Evolutionary conservation across 176 grass and related monocot genomes (phyloP), one percentile per base, ranked within the genome.

Genomic region (Raddia guianensis): DNA sequence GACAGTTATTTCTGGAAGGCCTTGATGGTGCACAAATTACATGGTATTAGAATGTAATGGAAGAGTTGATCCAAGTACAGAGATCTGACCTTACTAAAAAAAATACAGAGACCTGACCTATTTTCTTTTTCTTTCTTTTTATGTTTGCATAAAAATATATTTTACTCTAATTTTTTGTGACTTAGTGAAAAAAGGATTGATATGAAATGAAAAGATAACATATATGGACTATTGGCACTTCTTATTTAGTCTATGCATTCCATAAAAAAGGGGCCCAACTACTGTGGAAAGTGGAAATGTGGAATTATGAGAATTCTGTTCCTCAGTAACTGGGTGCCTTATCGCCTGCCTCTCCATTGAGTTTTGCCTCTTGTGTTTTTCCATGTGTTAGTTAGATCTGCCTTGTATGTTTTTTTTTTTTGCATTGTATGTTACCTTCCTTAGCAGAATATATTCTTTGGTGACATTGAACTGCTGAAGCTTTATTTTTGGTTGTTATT

Each of bases 1-100:
- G 6, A 49, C 58, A 49, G 40, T 51, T 75, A 57, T 83, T 75
- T 81, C 13, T 5, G 18, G 68, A 61, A 81, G 79, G 61, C 60
- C 32, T 49, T 61, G 21, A 27, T 60, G 50, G 59, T 15, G 19
- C 46, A 49, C 43, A 63, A 76, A 78, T 78, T 35, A 35, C 46
- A 18, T 63, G 13, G 44, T 76, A 48, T 13, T 48, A 57, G 43
- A 65, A 40, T 50, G 21, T 65, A 16, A 65, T 37, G 59, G 14
- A 64, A 64, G 12, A 49, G 5, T 37, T 46, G 68, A 14, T 58
- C 16, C 15, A 58, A 57, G 42, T 60, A 58, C 62, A 58, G 37
- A 48, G 40, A 75, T 10, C 42, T 14, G 27, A 27, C 27, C 27
- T 27, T 27, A 27, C 27, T 27, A 27, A 27, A 27, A 27, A 27